Conservation (phyloP, 345 rosid genomes). For the Pistacia vera region DNA sequence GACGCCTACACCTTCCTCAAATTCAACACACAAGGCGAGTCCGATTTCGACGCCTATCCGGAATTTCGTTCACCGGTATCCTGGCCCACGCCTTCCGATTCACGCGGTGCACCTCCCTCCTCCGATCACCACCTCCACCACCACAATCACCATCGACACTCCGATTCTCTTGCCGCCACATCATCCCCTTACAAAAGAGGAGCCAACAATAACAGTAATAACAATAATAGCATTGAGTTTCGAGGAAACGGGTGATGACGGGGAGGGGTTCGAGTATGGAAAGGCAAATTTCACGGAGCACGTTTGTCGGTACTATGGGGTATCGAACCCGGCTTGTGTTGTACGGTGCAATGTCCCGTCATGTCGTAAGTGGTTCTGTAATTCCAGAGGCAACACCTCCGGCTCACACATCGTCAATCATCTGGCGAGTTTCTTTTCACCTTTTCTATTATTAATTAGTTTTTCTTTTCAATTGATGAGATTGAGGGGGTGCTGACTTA, state of each 20-base stretch:
- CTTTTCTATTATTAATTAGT: background rate
- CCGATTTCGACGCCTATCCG: constrained; percentile 85
- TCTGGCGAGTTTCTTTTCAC: constrained; percentile 57
- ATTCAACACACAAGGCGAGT: constrained; percentile 96
- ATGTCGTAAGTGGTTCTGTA: constrained; percentile 98
- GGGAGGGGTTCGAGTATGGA: constrained; percentile 67
- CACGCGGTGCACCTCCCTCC: constrained; percentile 32
- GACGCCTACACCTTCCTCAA: constrained; percentile 95
- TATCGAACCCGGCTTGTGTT: constrained; percentile 96
- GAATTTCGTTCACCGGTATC: constrained; percentile 81
- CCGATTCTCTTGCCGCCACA: constrained; percentile 18
- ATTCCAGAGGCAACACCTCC: constrained; percentile 97
- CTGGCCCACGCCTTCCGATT: constrained; percentile 97
- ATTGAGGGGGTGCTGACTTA: background rate
- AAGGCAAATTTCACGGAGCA: constrained; percentile 88
- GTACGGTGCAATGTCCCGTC: constrained; percentile 98
- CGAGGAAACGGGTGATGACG: constrained; percentile 94
- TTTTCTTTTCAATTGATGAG: background rate
- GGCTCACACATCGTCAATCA: constrained; percentile 99
- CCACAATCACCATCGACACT: constrained; percentile 15
- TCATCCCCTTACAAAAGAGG: constrained; percentile 24
- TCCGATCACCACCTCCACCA: constrained; percentile 55
- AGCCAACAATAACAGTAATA: constrained; percentile 24
- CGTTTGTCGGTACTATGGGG: constrained; percentile 95
- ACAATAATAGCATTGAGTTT: constrained; percentile 50